phyloP scores from a whole-genome alignment of 1,284 basidiomycete species.

The Pseudozyma pruni region DNA sequence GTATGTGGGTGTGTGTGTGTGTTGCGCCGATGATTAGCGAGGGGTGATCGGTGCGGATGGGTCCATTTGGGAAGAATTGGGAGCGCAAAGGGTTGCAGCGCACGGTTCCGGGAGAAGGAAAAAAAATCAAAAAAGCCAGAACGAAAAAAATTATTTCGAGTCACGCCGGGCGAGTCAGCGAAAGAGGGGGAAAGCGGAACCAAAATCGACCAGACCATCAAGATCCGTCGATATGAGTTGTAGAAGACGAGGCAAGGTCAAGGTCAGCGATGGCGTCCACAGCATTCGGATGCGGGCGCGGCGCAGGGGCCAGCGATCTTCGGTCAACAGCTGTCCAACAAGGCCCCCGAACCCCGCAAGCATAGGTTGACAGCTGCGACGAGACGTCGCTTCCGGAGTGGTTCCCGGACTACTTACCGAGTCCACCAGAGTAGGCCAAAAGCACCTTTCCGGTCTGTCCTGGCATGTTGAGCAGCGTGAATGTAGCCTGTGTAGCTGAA shows the following conservation, averaged over 20 bases:
- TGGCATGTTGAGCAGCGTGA: conserved; percentile 37
- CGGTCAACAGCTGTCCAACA: conserved; percentile 41
- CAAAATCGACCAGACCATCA: not conserved
- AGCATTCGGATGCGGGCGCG: conserved; percentile 6
- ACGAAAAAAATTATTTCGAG: conserved; percentile 35
- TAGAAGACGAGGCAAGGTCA: conserved; percentile 8
- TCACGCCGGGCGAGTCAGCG: conserved; percentile 25
- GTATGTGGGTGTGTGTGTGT: too few relatives aligned
- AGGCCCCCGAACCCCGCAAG: conserved; percentile 33
- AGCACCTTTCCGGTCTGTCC: conserved; percentile 80
- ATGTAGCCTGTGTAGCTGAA: too few relatives aligned
- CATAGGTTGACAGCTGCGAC: conserved; percentile 11
- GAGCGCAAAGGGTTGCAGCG: conserved; percentile 1
- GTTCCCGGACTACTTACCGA: conserved; percentile 76
- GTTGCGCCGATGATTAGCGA: not conserved
- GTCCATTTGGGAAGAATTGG: conserved; percentile 3
- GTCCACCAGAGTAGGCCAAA: conserved; percentile 95
- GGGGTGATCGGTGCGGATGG: conserved; percentile 19
- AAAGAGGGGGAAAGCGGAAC: not conserved
- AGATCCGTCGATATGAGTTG: conserved; percentile 8
- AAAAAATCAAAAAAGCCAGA: conserved; percentile 10
- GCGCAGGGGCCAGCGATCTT: conserved; percentile 19
- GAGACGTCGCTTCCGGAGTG: conserved; percentile 25
- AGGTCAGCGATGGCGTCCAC: conserved; percentile 37
- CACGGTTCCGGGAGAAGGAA: not conserved